Evolutionary conservation across 768 basidiomycete genomes (phyloP).

Genomic region (Tubosaeta sp.): DNA sequence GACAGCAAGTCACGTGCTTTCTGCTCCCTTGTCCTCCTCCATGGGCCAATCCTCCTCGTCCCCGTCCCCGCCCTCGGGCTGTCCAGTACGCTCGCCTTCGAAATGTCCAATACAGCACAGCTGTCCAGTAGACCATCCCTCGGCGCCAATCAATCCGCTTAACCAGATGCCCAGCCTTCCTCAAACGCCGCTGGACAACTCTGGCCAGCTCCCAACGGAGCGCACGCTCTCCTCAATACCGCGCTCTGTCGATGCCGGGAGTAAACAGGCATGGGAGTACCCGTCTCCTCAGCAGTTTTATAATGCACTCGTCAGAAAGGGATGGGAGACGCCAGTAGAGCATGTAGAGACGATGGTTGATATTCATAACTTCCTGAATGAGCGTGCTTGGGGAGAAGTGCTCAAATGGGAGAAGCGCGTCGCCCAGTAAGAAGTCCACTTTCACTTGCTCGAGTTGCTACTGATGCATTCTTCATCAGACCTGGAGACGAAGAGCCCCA

Average conservation of each 20-base stretch:
- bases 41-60: constrained; percentile 21
- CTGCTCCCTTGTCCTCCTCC: background rate
- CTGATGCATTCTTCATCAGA: constrained; percentile 33
- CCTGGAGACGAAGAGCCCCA: constrained; percentile 56
- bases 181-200: constrained; percentile 58
- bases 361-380: constrained; percentile 97
- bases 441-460: background rate
- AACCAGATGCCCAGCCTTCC: constrained; percentile 90
- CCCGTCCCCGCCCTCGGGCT: constrained; percentile 8
- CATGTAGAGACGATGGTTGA: constrained; percentile 96
- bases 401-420: constrained; percentile 82
- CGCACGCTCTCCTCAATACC: constrained; percentile 86
- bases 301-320: constrained; percentile 93
- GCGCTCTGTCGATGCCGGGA: constrained; percentile 40
- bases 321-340: constrained; percentile 96
- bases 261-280: constrained; percentile 75
- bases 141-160: constrained; percentile 50
- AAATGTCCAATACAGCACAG: constrained; percentile 48
- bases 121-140: constrained; percentile 61
- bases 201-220: constrained; percentile 59
- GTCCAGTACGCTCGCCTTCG: constrained; percentile 12
- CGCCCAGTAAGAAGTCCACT: constrained; percentile 18
- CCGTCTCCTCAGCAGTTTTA: constrained; percentile 98
- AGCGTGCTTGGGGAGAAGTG: constrained; percentile 94
- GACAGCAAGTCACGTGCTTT: constrained; percentile 9